Evolutionary conservation across 805 yeast genomes (phyloP).

Genomic region (Zygosaccharomyces kombuchaensis): DNA sequence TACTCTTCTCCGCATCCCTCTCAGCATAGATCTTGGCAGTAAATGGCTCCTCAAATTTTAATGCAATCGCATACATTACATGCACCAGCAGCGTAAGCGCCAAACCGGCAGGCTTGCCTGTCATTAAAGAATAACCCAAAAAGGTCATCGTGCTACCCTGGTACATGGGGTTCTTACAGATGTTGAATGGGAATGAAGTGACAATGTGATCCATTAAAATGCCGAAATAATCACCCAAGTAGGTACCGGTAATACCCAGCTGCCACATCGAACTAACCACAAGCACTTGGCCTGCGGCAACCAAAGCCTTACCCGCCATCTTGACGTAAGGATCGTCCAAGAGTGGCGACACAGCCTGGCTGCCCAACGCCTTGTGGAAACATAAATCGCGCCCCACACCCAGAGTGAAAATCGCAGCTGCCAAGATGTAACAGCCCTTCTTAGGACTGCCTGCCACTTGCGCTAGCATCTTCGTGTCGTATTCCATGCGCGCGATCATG

Average conservation of each 20-base stretch:
- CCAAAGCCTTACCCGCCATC: constrained; percentile 50
- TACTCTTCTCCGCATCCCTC: constrained; percentile 42
- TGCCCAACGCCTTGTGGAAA: constrained; percentile 62
- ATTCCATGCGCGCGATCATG: constrained; percentile 81
- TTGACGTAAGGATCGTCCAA: constrained; percentile 40
- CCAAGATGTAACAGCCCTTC: constrained; percentile 80
- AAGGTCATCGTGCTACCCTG: constrained; percentile 87
- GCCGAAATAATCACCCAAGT: constrained; percentile 95
- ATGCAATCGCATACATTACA: constrained; percentile 78
- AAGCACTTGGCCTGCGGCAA: constrained; percentile 70
- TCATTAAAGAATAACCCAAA: constrained; percentile 84
- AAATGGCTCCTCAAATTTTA: constrained; percentile 91
- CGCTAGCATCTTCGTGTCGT: constrained; percentile 70
- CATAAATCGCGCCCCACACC: constrained; percentile 80
- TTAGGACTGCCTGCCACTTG: constrained; percentile 64
- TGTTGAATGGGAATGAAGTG: constrained; percentile 88
- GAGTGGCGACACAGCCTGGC: constrained; percentile 66
- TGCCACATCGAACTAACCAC: constrained; percentile 86
- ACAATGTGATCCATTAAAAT: constrained; percentile 88
- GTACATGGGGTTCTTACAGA: constrained; percentile 93
- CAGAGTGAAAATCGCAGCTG: constrained; percentile 74
- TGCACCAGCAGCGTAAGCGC: constrained; percentile 67
- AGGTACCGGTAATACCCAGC: constrained; percentile 93
- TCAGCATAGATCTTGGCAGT: constrained; percentile 87
- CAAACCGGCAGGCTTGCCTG: constrained; percentile 87